A percentile compares a stretch with the other conserved stretches of the same genome.
Evolutionary conservation across 305 asterid species (phyloP).

Genomic region (Solanum hybrid): DNA sequence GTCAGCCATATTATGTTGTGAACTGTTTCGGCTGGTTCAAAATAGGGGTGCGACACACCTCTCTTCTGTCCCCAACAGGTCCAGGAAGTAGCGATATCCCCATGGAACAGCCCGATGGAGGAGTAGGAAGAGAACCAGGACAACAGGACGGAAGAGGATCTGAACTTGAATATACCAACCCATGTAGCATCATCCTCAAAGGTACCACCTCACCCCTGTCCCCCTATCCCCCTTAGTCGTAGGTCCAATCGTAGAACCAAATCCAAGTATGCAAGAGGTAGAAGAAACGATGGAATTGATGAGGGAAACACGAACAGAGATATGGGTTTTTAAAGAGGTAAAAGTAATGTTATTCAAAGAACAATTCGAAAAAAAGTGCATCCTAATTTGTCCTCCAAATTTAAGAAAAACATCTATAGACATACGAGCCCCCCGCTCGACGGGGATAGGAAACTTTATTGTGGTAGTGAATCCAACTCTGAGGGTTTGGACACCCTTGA

Average conservation of each 20-base stretch:
- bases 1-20: too few relatives aligned
- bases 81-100: neutral
- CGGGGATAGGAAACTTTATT: neutral
- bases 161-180: neutral
- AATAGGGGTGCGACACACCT: too few relatives aligned
- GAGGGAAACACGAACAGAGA: neutral
- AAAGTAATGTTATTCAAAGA: neutral
- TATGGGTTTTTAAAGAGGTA: neutral
- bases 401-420: neutral
- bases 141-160: neutral
- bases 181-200: neutral
- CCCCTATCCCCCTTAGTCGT: neutral
- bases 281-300: neutral
- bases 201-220: neutral
- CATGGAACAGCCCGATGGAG: neutral
- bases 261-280: neutral
- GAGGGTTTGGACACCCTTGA: neutral
- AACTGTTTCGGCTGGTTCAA: too few relatives aligned
- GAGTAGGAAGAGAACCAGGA: neutral
- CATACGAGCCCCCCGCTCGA: neutral
- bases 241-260: neutral
- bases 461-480: neutral
- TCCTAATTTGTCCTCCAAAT: neutral
- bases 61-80: neutral
- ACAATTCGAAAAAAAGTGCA: neutral